Evolutionary conservation across 2,329 filamentous ascomycete species (phyloP).

Genomic region (Aspergillus latus): DNA sequence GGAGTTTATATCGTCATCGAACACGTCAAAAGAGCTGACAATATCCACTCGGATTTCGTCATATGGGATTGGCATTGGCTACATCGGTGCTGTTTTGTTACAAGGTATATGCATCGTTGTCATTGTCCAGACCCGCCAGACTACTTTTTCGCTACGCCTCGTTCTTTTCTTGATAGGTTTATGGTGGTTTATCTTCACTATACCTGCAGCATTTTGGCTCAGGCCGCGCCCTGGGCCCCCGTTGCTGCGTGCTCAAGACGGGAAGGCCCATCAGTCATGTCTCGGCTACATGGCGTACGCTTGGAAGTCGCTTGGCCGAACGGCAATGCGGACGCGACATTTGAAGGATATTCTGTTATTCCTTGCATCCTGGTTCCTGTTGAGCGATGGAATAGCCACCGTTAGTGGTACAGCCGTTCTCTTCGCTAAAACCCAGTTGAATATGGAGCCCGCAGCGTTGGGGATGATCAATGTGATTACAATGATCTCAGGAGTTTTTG

Average conservation of each 20-base stretch:
- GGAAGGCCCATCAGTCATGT: slow-evolving; percentile 53
- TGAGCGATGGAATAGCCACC: slow-evolving; percentile 92
- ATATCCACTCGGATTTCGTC: slow-evolving; percentile 90
- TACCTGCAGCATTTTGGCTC: slow-evolving; percentile 84
- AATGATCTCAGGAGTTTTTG: slow-evolving; percentile 77
- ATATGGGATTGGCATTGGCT: slow-evolving; percentile 90
- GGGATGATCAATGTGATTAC: slow-evolving; percentile 93
- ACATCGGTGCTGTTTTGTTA: slow-evolving; percentile 79
- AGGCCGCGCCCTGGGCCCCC: slow-evolving; percentile 86
- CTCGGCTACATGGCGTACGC: slow-evolving; percentile 74
- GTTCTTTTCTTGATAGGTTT: slow-evolving; percentile 82
- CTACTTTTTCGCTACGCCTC: slow-evolving; percentile 80
- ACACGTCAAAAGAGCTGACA: slow-evolving; percentile 64
- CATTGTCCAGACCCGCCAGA: slow-evolving; percentile 69
- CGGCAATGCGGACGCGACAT: slow-evolving; percentile 69
- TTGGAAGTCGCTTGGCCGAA: slow-evolving; percentile 83
- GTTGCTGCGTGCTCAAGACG: slow-evolving; percentile 49
- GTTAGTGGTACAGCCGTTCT: slow-evolving; percentile 92
- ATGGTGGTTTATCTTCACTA: slow-evolving; percentile 92
- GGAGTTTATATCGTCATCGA: slow-evolving; percentile 1
- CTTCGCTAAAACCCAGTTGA: slow-evolving; percentile 89
- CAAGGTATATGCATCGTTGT: slow-evolving; percentile 80
- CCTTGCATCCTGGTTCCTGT: slow-evolving; percentile 86
- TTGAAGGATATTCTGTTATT: slow-evolving; percentile 82
- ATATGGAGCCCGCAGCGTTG: slow-evolving; percentile 84